Evolutionary conservation across 495 filamentous ascomycete species (phyloP).

Genomic region (Friedmanniomyces endolithicus): DNA sequence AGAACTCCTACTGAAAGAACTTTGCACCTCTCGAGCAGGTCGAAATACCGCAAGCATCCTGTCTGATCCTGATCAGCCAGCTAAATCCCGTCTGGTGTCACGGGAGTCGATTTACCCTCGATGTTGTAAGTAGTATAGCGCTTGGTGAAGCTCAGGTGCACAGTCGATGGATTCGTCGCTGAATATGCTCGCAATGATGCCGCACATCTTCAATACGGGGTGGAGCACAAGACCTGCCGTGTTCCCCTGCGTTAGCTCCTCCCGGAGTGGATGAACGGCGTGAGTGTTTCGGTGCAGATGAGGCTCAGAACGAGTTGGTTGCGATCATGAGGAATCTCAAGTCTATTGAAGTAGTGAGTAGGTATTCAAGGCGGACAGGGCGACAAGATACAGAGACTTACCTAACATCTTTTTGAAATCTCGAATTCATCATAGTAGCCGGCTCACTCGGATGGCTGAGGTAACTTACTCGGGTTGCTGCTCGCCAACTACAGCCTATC

Average conservation of each 20-base stretch:
- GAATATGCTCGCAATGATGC: slow-evolving; percentile 71
- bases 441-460: no score
- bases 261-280: background rate
- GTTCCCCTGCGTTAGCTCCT: background rate
- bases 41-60: slow-evolving; percentile 84
- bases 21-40: slow-evolving; percentile 67
- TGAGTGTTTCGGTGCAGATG: background rate
- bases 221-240: background rate
- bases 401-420: no score
- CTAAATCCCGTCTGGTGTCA: slow-evolving; percentile 31
- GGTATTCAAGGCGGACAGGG: no score
- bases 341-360: no score
- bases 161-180: slow-evolving; percentile 45
- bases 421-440: no score
- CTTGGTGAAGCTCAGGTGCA: slow-evolving; percentile 76
- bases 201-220: slow-evolving; percentile 50
- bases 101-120: background rate
- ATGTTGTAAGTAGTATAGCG: slow-evolving; percentile 68
- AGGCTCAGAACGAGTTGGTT: no score
- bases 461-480: no score
- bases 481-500: no score
- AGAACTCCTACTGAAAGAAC: slow-evolving; percentile 48
- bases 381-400: no score
- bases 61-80: slow-evolving; percentile 48
- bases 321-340: no score